phyloP scores from a whole-genome alignment of 1,139 yeast species.

The Zygosaccharomyces sapae region DNA sequence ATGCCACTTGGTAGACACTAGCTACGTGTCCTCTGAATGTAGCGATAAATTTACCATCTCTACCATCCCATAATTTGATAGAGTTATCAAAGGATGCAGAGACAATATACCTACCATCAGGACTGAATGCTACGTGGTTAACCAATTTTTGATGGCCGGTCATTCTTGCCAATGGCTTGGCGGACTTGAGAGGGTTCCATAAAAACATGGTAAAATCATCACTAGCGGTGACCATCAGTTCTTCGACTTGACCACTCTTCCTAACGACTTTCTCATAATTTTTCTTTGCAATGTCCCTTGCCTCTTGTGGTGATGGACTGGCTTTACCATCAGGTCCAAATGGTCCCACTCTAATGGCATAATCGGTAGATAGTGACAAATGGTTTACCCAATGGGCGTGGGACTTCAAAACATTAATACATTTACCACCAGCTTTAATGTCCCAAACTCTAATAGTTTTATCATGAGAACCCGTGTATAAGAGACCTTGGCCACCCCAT shows the following conservation, averaged over 20 bases:
- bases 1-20: slow-evolving; percentile 95
- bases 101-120: slow-evolving; percentile 88
- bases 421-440: slow-evolving; percentile 62
- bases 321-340: slow-evolving; percentile 59
- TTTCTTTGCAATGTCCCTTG: slow-evolving; percentile 54
- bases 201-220: slow-evolving; percentile 97
- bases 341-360: slow-evolving; percentile 79
- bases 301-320: slow-evolving; percentile 51
- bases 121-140: slow-evolving; percentile 92
- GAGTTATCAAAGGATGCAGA: slow-evolving; percentile 95
- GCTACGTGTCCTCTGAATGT: slow-evolving; percentile 97
- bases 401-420: slow-evolving; percentile 72
- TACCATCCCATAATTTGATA: slow-evolving; percentile 92
- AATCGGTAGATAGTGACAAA: slow-evolving; percentile 85
- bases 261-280: slow-evolving; percentile 78
- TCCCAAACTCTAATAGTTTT: slow-evolving; percentile 94
- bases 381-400: slow-evolving; percentile 99
- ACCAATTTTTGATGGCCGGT: slow-evolving; percentile 97
- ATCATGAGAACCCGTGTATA: slow-evolving; percentile 92
- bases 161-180: slow-evolving; percentile 86
- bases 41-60: slow-evolving; percentile 82
- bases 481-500: slow-evolving; percentile 88
- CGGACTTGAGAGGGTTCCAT: slow-evolving; percentile 84
- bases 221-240: slow-evolving; percentile 88
- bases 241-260: slow-evolving; percentile 62